Evolutionary conservation across 495 filamentous ascomycete genomes (phyloP), one percentile per base, ranked within the genome.

Genomic region (Annulohypoxylon bovei): DNA sequence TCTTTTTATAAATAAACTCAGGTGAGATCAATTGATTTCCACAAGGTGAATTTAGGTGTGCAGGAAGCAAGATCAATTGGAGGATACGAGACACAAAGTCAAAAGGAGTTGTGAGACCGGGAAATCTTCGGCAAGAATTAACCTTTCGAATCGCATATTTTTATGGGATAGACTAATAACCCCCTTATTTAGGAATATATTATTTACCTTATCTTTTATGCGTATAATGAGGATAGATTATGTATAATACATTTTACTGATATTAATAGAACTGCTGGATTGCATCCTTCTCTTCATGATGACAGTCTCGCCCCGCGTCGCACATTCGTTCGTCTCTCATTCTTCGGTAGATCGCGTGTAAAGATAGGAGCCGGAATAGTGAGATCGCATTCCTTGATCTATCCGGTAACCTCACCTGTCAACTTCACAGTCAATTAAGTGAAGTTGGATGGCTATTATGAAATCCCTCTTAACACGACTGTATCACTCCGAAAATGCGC

Each of bases 381-480:
- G n/a, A 32, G 30, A 32, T 33, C 30, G 25, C 18, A 23, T 23
- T 14, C 18, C 18, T 18, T 9, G 20, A 18, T 23, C n/a, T 55
- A 39, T 39, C 32, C 52, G 30, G 55, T 39, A 58, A 25, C 44
- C 12, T n/a, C 23, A 33, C 20, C 28, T 18, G 28, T 12, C 20
- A 14, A 39, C 9, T 39, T 37, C 32, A 22, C 12, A n/a, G 28
- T 27, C 9, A 52, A 39, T 23, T 39, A 16, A 1, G 1, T 22
- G 18, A 37, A 6, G 32, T n/a, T 57, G 12, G 12, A 50, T 37
- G 44, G 53, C 22, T 42, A 72, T 58, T 22, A 72, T 72, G 69
- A 72, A 72, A 54, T 72, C 64, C 1, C 53, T 72, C n/a, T 44
- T 72, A 46, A 57, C 46, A 30, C 52, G 57, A 47, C 47, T 71